Percentiles rank a stretch among this genome's conserved stretches.
phyloP scores from a whole-genome alignment of 148 eudicot genomes.

The Vaccinium corymbosum region DNA sequence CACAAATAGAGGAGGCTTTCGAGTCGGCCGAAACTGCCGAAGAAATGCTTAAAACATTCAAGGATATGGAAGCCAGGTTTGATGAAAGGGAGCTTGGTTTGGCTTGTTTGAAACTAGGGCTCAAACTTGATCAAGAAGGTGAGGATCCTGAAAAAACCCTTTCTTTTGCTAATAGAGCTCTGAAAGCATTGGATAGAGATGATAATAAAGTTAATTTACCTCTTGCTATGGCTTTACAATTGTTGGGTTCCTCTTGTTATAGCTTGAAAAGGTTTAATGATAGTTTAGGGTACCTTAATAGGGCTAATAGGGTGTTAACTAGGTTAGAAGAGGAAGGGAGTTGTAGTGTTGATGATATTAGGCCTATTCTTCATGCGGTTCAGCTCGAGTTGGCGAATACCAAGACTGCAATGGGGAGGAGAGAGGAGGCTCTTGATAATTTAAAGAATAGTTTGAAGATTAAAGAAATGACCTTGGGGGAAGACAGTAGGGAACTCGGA shows the following conservation, averaged over 20 bases:
- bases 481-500: constrained; percentile 72
- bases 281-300: constrained; percentile 73
- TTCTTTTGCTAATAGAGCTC: constrained; percentile 70
- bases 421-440: constrained; percentile 76
- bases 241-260: constrained; percentile 68
- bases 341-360: constrained; percentile 37
- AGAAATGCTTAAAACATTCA: constrained; percentile 70
- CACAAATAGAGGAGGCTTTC: constrained; percentile 62
- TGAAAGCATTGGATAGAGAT: constrained; percentile 46
- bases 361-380: constrained; percentile 76
- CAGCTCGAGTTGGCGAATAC: constrained; percentile 71
- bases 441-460: constrained; percentile 64
- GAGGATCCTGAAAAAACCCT: constrained; percentile 64
- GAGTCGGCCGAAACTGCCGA: constrained; percentile 68
- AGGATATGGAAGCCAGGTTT: constrained; percentile 70
- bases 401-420: constrained; percentile 84
- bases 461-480: constrained; percentile 61
- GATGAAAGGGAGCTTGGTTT: constrained; percentile 72
- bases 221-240: constrained; percentile 83
- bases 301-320: constrained; percentile 65
- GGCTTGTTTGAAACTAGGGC: constrained; percentile 76
- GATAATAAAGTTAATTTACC: constrained; percentile 37
- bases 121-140: constrained; percentile 86
- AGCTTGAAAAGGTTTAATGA: constrained; percentile 68
- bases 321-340: constrained; percentile 46